These are phyloP conservation scores for Mortierella sp. DNA, from an alignment of 371 early-diverging fungal species.

Conservation along the genomic window DNA sequence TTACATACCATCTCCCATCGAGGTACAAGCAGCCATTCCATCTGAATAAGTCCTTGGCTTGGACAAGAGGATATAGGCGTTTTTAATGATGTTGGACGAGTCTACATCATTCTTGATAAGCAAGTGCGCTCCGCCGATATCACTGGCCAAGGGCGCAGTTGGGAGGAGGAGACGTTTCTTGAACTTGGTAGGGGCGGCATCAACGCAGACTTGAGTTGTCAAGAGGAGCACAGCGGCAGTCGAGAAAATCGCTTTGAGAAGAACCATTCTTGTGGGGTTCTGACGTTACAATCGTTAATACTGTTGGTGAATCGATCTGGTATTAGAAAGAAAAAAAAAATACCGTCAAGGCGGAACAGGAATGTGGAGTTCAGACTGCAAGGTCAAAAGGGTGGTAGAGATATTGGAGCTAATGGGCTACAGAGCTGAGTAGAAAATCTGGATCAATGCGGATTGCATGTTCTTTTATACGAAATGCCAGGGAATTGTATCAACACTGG, in stretches of 20 bases:
- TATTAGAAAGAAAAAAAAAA: neutral
- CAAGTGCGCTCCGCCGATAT: constrained; percentile 43
- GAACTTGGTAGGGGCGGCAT: constrained; percentile 30
- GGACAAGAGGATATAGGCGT: constrained; percentile 40
- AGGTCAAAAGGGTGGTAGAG: neutral
- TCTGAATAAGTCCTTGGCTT: constrained; percentile 33
- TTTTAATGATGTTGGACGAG: constrained; percentile 26
- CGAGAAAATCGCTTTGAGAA: constrained; percentile 29
- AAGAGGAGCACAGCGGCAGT: constrained; percentile 18
- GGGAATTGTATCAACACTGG: neutral
- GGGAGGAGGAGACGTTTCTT: constrained; percentile 35
- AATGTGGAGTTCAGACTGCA: neutral
- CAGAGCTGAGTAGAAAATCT: neutral
- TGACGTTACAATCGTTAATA: neutral
- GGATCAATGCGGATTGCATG: neutral
- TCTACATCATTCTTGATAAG: constrained; percentile 42
- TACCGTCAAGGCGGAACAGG: neutral
- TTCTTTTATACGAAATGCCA: neutral
- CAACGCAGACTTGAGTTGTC: constrained; percentile 12
- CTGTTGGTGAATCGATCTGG: neutral
- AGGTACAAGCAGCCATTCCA: constrained; percentile 34
- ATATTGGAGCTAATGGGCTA: neutral
- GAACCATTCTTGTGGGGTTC: constrained; percentile 15
- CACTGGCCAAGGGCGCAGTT: constrained; percentile 30
- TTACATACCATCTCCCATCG: constrained; percentile 44